Evolutionary conservation across 768 basidiomycete species (phyloP).

Genomic region (Chalciporus pseudorubinellus): DNA sequence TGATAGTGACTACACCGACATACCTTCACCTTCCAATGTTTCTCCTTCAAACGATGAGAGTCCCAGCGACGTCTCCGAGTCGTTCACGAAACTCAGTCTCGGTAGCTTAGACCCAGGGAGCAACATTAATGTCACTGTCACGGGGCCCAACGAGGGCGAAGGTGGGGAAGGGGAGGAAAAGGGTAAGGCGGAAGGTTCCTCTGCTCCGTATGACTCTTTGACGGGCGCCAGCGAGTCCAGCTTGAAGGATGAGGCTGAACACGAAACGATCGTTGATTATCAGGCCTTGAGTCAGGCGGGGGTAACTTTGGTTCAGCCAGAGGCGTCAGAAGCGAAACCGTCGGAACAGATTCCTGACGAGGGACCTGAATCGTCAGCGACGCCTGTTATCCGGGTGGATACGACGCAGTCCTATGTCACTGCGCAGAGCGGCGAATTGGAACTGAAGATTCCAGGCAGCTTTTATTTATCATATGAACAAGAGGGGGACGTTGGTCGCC

Average conservation of each 20-base stretch:
- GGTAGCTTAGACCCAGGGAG: constrained; percentile 35
- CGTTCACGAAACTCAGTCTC: constrained; percentile 28
- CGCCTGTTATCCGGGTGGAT: constrained; percentile 1
- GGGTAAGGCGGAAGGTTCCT: constrained; percentile 25
- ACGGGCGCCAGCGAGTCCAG: constrained; percentile 15
- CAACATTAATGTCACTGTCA: constrained; percentile 43
- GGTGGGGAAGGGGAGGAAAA: constrained; percentile 10
- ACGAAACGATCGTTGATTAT: neutral
- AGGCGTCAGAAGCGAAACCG: constrained; percentile 2
- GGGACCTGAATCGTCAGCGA: neutral
- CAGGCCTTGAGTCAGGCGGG: neutral
- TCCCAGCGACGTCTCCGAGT: constrained; percentile 19
- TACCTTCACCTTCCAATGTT: constrained; percentile 32
- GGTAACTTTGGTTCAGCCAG: neutral
- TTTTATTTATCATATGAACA: constrained; percentile 34
- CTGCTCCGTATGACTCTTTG: constrained; percentile 18
- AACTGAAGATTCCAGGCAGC: constrained; percentile 51
- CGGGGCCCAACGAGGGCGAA: constrained; percentile 27
- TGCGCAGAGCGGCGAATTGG: constrained; percentile 28
- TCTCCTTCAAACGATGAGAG: constrained; percentile 34
- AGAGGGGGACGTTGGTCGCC: constrained; percentile 1
- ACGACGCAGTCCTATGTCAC: constrained; percentile 5
- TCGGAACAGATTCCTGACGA: neutral
- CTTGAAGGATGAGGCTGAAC: constrained; percentile 11
- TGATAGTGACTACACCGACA: constrained; percentile 32